phyloP scores from a whole-genome alignment of 2,329 filamentous ascomycete species.

The Fusarium verticillioides region DNA sequence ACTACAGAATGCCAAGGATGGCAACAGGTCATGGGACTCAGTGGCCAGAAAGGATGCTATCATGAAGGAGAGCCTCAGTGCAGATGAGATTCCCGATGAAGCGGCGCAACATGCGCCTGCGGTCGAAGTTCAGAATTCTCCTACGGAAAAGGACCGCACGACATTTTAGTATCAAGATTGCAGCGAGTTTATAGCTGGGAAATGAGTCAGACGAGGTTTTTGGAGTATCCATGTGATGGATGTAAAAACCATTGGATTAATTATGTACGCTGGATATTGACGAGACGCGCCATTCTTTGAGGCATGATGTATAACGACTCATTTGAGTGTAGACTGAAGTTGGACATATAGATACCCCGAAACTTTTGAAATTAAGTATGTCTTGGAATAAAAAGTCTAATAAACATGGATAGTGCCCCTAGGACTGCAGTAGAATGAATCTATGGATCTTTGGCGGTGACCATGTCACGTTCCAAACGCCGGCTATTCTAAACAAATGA shows the following conservation, averaged over 20 bases:
- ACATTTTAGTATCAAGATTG: slow-evolving; percentile 32
- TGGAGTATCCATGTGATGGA: not conserved
- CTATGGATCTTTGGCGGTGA: slow-evolving; percentile 33
- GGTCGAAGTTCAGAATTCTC: slow-evolving; percentile 38
- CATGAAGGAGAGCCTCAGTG: slow-evolving; percentile 50
- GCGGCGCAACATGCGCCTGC: slow-evolving; percentile 48
- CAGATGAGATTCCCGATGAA: slow-evolving; percentile 36
- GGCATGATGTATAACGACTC: not conserved
- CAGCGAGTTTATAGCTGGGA: not conserved
- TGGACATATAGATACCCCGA: not conserved
- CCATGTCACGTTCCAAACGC: slow-evolving; percentile 38
- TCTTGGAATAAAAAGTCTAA: slow-evolving; percentile 3
- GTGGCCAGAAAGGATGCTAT: slow-evolving; percentile 62
- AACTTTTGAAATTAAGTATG: not conserved
- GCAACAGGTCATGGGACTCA: slow-evolving; percentile 55
- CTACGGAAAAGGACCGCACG: slow-evolving; percentile 37
- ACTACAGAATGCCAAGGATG: slow-evolving; percentile 50
- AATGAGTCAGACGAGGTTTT: not conserved
- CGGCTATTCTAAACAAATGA: slow-evolving; percentile 40
- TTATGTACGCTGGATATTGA: not conserved
- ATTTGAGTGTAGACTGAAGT: not conserved
- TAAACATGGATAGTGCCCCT: not conserved
- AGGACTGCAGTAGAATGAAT: slow-evolving; percentile 16
- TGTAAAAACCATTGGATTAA: not conserved
- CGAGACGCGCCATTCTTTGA: not conserved